Evolutionary conservation across 2,329 filamentous ascomycete genomes (phyloP).

Genomic region (Diaporthe velutina): DNA sequence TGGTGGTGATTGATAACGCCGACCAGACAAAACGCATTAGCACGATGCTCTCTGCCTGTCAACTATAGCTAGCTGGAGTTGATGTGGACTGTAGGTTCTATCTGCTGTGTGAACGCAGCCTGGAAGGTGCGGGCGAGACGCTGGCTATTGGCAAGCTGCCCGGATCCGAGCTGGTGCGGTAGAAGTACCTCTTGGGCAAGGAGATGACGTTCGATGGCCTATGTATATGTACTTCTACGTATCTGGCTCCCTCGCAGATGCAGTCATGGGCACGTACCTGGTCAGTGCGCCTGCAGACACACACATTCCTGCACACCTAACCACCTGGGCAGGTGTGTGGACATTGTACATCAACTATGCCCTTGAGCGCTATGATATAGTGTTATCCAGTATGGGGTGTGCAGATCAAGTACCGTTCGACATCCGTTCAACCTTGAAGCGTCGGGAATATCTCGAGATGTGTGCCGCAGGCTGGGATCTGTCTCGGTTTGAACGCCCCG

Average conservation of each 20-base stretch:
- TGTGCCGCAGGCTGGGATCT: conserved; percentile 8
- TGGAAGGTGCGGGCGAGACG: conserved; percentile 1
- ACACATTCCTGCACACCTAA: not conserved
- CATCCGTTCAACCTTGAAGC: not conserved
- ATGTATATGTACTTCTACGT: not conserved
- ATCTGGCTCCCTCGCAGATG: not conserved
- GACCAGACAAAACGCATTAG: not conserved
- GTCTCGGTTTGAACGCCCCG: conserved; percentile 10
- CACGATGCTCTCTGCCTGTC: not conserved
- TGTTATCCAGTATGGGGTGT: not conserved
- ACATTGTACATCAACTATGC: not conserved
- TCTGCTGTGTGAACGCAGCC: not conserved
- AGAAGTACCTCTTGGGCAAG: not conserved
- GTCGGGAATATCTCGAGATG: conserved; percentile 3
- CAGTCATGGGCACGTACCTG: not conserved
- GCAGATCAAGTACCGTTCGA: not conserved
- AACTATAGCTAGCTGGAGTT: not conserved
- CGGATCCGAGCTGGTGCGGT: not conserved
- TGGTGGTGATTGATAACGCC: not conserved
- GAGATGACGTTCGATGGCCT: accelerated
- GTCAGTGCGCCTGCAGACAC: not conserved
- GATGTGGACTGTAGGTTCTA: not conserved
- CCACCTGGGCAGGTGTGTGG: not conserved
- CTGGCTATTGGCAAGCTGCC: not conserved
- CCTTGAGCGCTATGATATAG: not conserved